Evolutionary conservation across 2,329 filamentous ascomycete species (phyloP).

Genomic region (Alternaria atra): DNA sequence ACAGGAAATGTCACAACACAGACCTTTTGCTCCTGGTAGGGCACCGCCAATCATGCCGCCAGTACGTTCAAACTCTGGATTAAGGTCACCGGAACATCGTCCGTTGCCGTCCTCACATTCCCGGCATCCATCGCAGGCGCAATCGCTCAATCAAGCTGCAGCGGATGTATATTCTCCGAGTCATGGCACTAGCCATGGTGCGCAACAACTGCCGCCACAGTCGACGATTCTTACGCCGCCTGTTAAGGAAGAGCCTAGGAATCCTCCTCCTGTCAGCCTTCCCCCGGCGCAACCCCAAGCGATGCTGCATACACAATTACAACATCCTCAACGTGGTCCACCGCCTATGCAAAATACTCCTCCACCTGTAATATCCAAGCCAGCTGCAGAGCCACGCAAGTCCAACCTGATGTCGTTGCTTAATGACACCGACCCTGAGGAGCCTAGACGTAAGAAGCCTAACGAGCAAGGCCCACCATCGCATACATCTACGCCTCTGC

Average conservation of each 20-base stretch:
- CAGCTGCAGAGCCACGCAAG: slow-evolving; percentile 46
- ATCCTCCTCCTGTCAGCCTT: slow-evolving; percentile 31
- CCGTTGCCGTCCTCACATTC: slow-evolving; percentile 41
- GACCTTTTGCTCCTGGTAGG: slow-evolving; percentile 33
- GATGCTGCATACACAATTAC: slow-evolving; percentile 31
- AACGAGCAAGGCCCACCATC: slow-evolving; percentile 44
- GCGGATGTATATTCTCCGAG: slow-evolving; percentile 34
- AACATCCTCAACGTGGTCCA: slow-evolving; percentile 33
- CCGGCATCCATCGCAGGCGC: slow-evolving; percentile 37
- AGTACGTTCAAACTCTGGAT: slow-evolving; percentile 36
- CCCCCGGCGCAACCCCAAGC: slow-evolving; percentile 33
- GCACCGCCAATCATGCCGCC: slow-evolving; percentile 34
- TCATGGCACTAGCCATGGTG: slow-evolving; percentile 24
- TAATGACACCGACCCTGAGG: slow-evolving; percentile 50
- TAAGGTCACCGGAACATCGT: slow-evolving; percentile 44
- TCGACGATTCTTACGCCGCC: slow-evolving; percentile 41
- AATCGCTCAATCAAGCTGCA: slow-evolving; percentile 31
- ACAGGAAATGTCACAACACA: slow-evolving; percentile 41
- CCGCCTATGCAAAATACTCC: slow-evolving; percentile 28
- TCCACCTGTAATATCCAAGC: slow-evolving; percentile 33
- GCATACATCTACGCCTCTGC: slow-evolving; percentile 47
- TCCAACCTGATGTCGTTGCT: slow-evolving; percentile 51
- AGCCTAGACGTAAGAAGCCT: slow-evolving; percentile 47
- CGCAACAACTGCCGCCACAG: slow-evolving; percentile 36
- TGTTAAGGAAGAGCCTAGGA: slow-evolving; percentile 47